Percentiles rank a stretch among this genome's conserved stretches.
phyloP scores from a whole-genome alignment of 1,284 basidiomycete genomes.

The Ganoderma lingzhi region DNA sequence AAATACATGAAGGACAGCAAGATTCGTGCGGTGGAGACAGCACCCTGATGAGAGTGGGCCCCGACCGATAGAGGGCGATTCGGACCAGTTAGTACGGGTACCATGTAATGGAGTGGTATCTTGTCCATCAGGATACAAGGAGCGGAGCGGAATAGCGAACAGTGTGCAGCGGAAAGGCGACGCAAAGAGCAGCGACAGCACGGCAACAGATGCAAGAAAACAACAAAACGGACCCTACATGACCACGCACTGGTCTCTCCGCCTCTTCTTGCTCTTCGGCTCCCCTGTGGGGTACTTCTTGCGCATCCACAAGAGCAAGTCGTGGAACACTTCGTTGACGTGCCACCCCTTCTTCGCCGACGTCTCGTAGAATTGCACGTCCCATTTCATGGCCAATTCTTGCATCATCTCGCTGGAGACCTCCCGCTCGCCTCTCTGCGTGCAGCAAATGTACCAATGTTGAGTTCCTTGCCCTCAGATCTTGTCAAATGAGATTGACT shows the following conservation, averaged over 20 bases:
- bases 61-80: neutral
- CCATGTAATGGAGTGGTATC: constrained; percentile 13
- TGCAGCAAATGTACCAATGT: no score
- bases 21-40: constrained; percentile 10
- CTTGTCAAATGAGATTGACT: constrained; percentile 10
- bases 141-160: neutral
- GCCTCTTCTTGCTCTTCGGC: constrained; percentile 39
- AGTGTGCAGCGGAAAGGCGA: constrained; percentile 2
- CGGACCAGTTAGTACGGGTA: neutral
- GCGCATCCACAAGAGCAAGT: constrained; percentile 80
- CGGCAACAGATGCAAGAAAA: constrained; percentile 5
- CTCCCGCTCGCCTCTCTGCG: constrained; percentile 74
- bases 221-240: constrained; percentile 53
- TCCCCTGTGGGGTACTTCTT: constrained; percentile 61
- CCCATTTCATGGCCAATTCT: constrained; percentile 72
- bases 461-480: neutral
- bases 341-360: constrained; percentile 86
- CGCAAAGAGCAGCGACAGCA: neutral
- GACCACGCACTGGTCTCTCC: constrained; percentile 54
- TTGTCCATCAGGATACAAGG: constrained; percentile 6
- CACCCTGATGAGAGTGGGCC: neutral
- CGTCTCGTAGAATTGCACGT: constrained; percentile 85
- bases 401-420: constrained; percentile 75
- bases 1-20: constrained; percentile 13
- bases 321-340: constrained; percentile 81